Evolutionary conservation across 192 early-diverging fungal genomes (phyloP), one percentile per base, ranked within the genome.

Genomic region (Spizellomyces sp.): DNA sequence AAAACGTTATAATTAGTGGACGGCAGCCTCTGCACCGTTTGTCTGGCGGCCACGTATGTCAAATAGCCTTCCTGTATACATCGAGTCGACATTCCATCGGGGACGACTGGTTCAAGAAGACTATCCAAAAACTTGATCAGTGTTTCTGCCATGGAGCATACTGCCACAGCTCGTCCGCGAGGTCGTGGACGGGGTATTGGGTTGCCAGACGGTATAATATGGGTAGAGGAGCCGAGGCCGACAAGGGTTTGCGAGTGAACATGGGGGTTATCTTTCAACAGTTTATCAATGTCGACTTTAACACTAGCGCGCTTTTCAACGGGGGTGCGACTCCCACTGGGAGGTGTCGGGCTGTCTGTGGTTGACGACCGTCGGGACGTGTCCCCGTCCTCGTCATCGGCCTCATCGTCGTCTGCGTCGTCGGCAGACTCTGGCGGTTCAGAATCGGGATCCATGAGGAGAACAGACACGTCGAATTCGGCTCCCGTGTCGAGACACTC

Each of bases 401-500:
- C 58, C 14, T 45, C 58, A 9, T 27, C 55, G 21, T 58, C 55
- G 22, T 61, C 45, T 19, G 66, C 43, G 52, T 54, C 66, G 7
- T 61, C 57, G 68, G 48, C 57, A n/a, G 19, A 45, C 8, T 62
- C 48, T 9, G 66, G 48, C 10, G 41, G 14, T 9, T 21, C 45
- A 21, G 64, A 41, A 7, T 12, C 57, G 17, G 73, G 73, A 14
- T 79, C 81, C 44, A 73, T 21, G 10, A 80, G 59, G 12, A 80
- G 63, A 41, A 67, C 52, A 15, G 75, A 69, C 41, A 84, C 15
- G 66, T 92, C 90, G 63, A 91, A 92, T 17, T 86, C 85, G 27
- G 76, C 79, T 9, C 90, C 93, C 1, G 85, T 82, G 62, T 96
- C 93, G n/a, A 98, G 77, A 52, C 90, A 95, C 46, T 95, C 88